Percentiles rank a stretch among this genome's conserved stretches.
These are phyloP conservation scores for Aristolochia californica DNA, from an alignment of 164 flowering plant genomes.

Conservation along the genomic window DNA sequence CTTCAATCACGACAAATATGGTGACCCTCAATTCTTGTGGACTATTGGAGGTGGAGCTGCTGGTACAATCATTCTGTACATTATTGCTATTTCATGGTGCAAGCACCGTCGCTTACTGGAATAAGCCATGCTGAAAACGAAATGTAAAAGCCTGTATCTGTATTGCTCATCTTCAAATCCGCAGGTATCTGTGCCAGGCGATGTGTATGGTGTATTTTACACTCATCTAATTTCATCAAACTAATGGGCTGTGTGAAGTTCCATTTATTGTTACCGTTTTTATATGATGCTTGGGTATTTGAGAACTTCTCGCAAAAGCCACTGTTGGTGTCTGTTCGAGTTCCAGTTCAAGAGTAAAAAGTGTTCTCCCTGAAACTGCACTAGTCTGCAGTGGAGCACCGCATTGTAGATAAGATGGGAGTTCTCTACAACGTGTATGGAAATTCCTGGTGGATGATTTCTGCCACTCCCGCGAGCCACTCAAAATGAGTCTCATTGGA, in stretches of 20 bases:
- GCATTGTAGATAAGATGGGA: no score
- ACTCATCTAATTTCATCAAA: no score
- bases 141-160: no score
- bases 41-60: conserved; percentile 46
- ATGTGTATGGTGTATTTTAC: background rate
- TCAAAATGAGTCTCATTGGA: background rate
- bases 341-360: no score
- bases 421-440: no score
- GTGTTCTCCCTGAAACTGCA: no score
- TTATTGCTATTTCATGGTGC: conserved; percentile 78
- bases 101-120: conserved; percentile 77
- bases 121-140: conserved; percentile 13
- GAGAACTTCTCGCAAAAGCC: no score
- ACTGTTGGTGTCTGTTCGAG: no score
- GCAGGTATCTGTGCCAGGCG: background rate
- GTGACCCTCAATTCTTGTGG: conserved; percentile 54
- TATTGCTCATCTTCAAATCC: background rate
- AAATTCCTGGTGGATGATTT: background rate
- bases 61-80: conserved; percentile 53
- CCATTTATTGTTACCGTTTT: background rate
- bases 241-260: background rate
- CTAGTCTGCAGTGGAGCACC: no score
- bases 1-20: conserved; percentile 26
- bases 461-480: background rate
- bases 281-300: no score